Evolutionary conservation across 2,329 filamentous ascomycete species (phyloP).

Genomic region (Ilyonectria robusta): DNA sequence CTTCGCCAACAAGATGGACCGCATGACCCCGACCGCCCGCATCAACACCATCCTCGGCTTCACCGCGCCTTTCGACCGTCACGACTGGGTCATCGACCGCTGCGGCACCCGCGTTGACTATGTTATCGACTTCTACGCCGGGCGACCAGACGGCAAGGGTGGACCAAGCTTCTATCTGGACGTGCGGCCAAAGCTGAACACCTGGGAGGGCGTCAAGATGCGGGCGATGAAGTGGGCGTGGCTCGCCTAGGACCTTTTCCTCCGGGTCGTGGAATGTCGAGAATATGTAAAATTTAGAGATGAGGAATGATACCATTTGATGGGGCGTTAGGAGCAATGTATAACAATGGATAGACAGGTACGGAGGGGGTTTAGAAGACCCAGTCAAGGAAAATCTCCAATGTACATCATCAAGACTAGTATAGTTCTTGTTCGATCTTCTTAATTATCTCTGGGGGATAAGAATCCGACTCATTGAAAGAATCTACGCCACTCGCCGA

Average conservation of each 20-base stretch:
- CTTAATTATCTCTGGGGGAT: not conserved
- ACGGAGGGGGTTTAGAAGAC: constrained; percentile 24
- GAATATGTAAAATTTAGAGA: constrained; percentile 34
- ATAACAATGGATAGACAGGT: constrained; percentile 36
- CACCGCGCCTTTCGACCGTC: constrained; percentile 90
- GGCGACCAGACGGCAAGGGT: constrained; percentile 62
- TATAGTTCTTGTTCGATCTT: not conserved
- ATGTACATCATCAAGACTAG: constrained; percentile 30
- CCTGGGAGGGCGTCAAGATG: constrained; percentile 79
- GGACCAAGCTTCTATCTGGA: constrained; percentile 76
- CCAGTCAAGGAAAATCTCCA: constrained; percentile 39
- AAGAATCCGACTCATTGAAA: not conserved
- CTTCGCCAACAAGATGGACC: constrained; percentile 80
- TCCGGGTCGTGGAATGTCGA: not conserved
- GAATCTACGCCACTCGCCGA: not conserved
- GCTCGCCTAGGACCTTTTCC: constrained; percentile 54
- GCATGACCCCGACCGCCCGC: constrained; percentile 85
- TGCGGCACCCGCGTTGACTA: constrained; percentile 92
- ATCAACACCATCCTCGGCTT: constrained; percentile 91
- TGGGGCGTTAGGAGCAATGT: constrained; percentile 46
- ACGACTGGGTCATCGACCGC: constrained; percentile 97
- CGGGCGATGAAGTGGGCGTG: constrained; percentile 66
- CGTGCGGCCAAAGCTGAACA: constrained; percentile 78
- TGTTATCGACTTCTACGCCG: constrained; percentile 97
- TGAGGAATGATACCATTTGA: constrained; percentile 41